Base-by-base conservation (phyloP, 2,329 filamentous ascomycete genomes). In the Ceratocystis cacaofunesta region DNA sequence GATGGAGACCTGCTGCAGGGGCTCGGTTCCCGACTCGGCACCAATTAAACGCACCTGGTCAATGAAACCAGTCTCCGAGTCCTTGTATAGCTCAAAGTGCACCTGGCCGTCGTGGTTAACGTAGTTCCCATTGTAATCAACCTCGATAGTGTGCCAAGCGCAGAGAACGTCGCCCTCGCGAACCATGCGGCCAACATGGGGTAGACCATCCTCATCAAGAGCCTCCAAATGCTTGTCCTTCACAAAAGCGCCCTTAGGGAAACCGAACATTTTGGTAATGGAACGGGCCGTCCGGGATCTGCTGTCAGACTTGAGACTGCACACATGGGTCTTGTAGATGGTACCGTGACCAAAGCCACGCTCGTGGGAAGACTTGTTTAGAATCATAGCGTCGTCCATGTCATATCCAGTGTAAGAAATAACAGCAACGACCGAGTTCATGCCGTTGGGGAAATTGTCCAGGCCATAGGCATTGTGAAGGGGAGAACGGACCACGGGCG, bases 351-450 rank as follows among this genome's bases (percentile, higher is more conserved):
- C 92, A 72, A 99, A 97, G 15, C 94, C 94, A 70, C 94, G 86
- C 76, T 99, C 94, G 75, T 96, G 90, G 2, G 92, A 86, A 22
- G 91, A 96, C 75, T 97, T 97, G 80, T 97, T 97, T 73, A 99
- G 81, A 73, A 99, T 97, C 92, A 97, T 97, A 74, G 94, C 94
- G 77, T 99, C 94, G 80, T 99, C 94, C 94, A 99, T 99, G 81
- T 99, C 94, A 77, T 97, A 99, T 63, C 92, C 94, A 1, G 92
- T 97, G 75, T 99, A 99, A 0, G 92, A 96, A 69, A 99, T 96
- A 74, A 99, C 95, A 67, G 94, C 94, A 67, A 99, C 94, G 48
- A 97, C 86, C 7, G 91, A 90, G 72, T 99, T 99, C 72, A 85
- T 92, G 32, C 94, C 94, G 73, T 97, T 96, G 65, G 94, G 94